Percentiles rank a stretch among this genome's conserved stretches.
Conservation (phyloP, 2,329 filamentous ascomycete species). For the Dothidotthia symphoricarpi region DNA sequence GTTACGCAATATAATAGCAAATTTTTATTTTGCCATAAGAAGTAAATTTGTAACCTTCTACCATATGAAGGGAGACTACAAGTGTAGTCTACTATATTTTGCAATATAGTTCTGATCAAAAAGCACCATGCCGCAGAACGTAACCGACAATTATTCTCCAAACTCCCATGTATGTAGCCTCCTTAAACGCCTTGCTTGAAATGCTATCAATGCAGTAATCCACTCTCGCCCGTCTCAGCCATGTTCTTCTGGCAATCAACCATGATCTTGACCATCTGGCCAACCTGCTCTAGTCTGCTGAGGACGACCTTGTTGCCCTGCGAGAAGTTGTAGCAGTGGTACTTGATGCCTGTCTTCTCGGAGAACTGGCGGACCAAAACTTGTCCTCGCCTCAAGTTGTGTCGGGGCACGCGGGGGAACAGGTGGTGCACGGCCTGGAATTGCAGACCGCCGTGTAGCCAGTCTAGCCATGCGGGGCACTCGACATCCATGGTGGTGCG, state of each 20-base stretch:
- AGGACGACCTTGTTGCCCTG: conserved; percentile 81
- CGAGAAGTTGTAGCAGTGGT: conserved; percentile 81
- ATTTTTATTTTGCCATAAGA: too few relatives aligned
- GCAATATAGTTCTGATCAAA: too few relatives aligned
- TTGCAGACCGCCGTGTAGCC: conserved; percentile 83
- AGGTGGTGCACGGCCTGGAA: conserved; percentile 89
- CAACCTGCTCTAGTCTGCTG: conserved; percentile 71
- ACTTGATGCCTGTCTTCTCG: conserved; percentile 76
- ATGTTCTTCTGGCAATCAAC: conserved; percentile 42
- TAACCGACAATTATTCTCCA: too few relatives aligned
- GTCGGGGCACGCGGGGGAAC: conserved; percentile 77
- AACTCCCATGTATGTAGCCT: too few relatives aligned
- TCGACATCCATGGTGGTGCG: conserved; percentile 93
- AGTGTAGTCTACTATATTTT: too few relatives aligned
- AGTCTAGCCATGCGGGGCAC: conserved; percentile 84
- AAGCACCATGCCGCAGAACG: too few relatives aligned
- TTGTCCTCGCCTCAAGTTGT: conserved; percentile 76
- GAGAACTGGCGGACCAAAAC: conserved; percentile 78
- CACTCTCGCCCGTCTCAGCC: conserved; percentile 41
- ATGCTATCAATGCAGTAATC: conserved; percentile 23
- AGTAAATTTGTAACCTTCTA: too few relatives aligned
- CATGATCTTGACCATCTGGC: conserved; percentile 67
- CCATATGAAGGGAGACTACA: too few relatives aligned
- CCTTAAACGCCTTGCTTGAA: neutral
- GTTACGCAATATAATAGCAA: too few relatives aligned